Conservation (phyloP, 2,329 filamentous ascomycete species). For the Phialophora expanda region DNA sequence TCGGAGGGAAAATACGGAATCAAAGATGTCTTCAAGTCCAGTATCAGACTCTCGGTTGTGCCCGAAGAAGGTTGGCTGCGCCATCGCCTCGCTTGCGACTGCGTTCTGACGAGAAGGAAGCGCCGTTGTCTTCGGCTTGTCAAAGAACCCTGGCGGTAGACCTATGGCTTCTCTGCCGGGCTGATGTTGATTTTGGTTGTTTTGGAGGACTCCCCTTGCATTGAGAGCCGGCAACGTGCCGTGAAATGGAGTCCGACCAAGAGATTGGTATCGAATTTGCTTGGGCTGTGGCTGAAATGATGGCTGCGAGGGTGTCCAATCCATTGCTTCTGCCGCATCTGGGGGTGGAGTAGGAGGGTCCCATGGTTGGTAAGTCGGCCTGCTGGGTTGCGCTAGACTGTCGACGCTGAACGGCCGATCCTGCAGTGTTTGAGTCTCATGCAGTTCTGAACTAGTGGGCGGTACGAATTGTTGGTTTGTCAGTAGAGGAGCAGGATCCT, state of each 20-base stretch:
- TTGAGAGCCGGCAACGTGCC: slow-evolving; percentile 50
- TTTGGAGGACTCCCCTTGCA: slow-evolving; percentile 48
- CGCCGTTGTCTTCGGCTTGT: slow-evolving; percentile 48
- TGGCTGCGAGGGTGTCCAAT: slow-evolving; percentile 55
- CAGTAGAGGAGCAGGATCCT: slow-evolving; percentile 33
- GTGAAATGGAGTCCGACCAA: slow-evolving; percentile 51
- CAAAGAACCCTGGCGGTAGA: slow-evolving; percentile 44
- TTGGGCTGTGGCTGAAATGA: slow-evolving; percentile 33
- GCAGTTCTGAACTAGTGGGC: slow-evolving; percentile 10
- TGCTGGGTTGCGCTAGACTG: slow-evolving; percentile 36
- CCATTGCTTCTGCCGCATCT: slow-evolving; percentile 51
- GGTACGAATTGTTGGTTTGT: slow-evolving; percentile 34
- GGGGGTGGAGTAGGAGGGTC: slow-evolving; percentile 46
- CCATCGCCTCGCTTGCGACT: slow-evolving; percentile 44
- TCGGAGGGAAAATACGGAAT: slow-evolving; percentile 49
- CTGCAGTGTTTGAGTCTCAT: slow-evolving; percentile 8
- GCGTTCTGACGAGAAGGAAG: slow-evolving; percentile 42
- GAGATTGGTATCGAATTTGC: slow-evolving; percentile 42
- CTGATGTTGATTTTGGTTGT: slow-evolving; percentile 44
- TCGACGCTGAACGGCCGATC: slow-evolving; percentile 42
- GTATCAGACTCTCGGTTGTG: slow-evolving; percentile 51
- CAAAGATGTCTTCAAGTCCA: slow-evolving; percentile 54
- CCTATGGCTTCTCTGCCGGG: slow-evolving; percentile 36
- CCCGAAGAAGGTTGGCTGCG: slow-evolving; percentile 55
- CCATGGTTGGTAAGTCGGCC: slow-evolving; percentile 44